Evolutionary conservation across 331 rosid genomes (phyloP), one percentile per base, ranked within the genome.

Genomic region (Arachis monticola): DNA sequence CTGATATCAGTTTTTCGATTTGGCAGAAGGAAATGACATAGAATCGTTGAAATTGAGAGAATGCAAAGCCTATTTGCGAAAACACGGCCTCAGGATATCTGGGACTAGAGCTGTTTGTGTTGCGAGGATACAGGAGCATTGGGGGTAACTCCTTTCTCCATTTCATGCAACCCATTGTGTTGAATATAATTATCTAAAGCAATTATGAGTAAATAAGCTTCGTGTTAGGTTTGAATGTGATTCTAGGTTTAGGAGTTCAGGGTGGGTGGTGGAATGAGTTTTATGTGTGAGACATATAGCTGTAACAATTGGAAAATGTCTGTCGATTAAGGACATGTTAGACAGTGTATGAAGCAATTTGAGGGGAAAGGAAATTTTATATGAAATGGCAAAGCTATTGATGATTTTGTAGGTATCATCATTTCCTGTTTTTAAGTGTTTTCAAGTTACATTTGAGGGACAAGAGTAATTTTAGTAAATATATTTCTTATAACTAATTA

Each of bases 11-110:
- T 78, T 10, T 31, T 76, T 79, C 22, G 35, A 45, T 70, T 77
- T 64, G 40, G 3, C 81, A 86, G 96, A 79, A 55, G 80, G 84
- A 70, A 78, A 69, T 2, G 85, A 80, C 73, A 67, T 91, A 38
- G 82, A 80, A 17, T 82, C 70, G 1, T 84, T 89, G 82, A 83
- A 68, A 77, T 84, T 89, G 35, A 75, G 77, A 60, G 86, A 85
- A 58, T 86, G 97, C 87, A 89, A 91, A 85, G 89, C 85, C n/a
- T 91, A 89, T 85, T 77, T 89, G 57, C 84, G 93, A 74, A 79
- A 73, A 77, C 77, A 86, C 31, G 87, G 90, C 50, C 88, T 91
- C 61, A 83, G 96, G 74, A 68, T 91, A 11, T 80, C 88, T 3
- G 97, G 96, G 65, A 87, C 77, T 22, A 89, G 89, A 79, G 75